Evolutionary conservation across 1,284 basidiomycete genomes (phyloP).

Genomic region (Apiotrichum porosum): DNA sequence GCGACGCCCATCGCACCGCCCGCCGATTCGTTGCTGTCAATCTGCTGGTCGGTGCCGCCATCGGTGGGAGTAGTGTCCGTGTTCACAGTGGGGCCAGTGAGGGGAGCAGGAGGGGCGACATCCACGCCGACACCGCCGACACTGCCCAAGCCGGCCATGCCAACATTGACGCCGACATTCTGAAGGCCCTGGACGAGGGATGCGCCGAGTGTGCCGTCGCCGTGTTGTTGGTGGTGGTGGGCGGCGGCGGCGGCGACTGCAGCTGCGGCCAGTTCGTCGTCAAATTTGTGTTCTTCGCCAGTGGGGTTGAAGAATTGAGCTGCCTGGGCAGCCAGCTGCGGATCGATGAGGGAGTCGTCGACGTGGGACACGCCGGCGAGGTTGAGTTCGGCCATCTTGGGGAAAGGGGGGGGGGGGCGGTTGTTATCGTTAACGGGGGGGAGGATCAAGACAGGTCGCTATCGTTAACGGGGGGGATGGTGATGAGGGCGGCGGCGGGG

Average conservation of each 20-base stretch:
- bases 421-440: not conserved
- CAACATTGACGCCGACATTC: conserved; percentile 1
- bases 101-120: not conserved
- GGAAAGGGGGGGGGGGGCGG: not conserved
- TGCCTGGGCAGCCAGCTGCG: conserved; percentile 3
- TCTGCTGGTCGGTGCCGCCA: no score
- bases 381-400: conserved; percentile 9
- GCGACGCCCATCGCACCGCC: not conserved
- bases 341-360: conserved; percentile 19
- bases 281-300: conserved; percentile 16
- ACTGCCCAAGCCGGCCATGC: not conserved
- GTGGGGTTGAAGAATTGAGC: not conserved
- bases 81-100: not conserved
- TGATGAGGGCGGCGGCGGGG: no score
- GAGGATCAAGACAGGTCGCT: no score
- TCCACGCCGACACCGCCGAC: not conserved
- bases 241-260: conserved; percentile 18
- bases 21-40: not conserved
- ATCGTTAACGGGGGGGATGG: no score
- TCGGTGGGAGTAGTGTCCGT: no score
- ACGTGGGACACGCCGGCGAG: conserved; percentile 17
- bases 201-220: not conserved
- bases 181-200: not conserved
- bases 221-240: conserved; percentile 2
- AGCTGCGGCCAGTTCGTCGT: conserved; percentile 14